Conservation (phyloP, 495 filamentous ascomycete species). For the Aspergillus hancockii region DNA sequence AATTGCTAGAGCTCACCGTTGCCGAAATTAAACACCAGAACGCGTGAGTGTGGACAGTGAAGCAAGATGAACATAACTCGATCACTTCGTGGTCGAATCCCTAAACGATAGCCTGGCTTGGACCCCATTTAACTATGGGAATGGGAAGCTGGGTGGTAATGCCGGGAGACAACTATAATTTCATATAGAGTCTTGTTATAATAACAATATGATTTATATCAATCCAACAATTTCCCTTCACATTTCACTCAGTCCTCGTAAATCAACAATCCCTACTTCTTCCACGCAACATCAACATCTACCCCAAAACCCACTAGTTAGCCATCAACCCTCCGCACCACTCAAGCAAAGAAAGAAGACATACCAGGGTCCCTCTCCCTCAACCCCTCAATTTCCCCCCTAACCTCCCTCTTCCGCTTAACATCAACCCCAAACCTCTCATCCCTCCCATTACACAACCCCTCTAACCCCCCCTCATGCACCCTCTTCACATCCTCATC, state of each 20-base stretch:
- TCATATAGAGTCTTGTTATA: slow-evolving; percentile 6
- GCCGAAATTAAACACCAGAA: slow-evolving; percentile 54
- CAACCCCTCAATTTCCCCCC: slow-evolving; percentile 60
- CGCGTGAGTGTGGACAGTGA: slow-evolving; percentile 66
- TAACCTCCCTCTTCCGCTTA: slow-evolving; percentile 60
- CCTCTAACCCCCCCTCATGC: slow-evolving; percentile 58
- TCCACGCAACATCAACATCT: background rate
- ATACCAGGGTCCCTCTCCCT: slow-evolving; percentile 48
- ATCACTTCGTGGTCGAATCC: slow-evolving; percentile 32
- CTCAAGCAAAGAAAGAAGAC: background rate
- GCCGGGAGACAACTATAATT: slow-evolving; percentile 41
- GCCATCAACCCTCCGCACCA: slow-evolving; percentile 22
- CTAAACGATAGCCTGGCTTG: slow-evolving; percentile 43
- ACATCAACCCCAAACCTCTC: slow-evolving; percentile 61
- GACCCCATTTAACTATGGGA: slow-evolving; percentile 56
- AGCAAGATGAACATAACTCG: slow-evolving; percentile 56
- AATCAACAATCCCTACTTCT: no score
- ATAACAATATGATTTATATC: slow-evolving; percentile 43
- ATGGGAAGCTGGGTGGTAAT: slow-evolving; percentile 48
- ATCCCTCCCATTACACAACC: slow-evolving; percentile 64
- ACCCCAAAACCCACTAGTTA: background rate
- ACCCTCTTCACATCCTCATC: slow-evolving; percentile 58
- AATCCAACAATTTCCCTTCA: slow-evolving; percentile 26
- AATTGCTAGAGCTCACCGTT: slow-evolving; percentile 69
- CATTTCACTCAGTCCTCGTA: background rate